Base-by-base conservation (phyloP, 345 rosid genomes). In the Geranium rotundifolium region DNA sequence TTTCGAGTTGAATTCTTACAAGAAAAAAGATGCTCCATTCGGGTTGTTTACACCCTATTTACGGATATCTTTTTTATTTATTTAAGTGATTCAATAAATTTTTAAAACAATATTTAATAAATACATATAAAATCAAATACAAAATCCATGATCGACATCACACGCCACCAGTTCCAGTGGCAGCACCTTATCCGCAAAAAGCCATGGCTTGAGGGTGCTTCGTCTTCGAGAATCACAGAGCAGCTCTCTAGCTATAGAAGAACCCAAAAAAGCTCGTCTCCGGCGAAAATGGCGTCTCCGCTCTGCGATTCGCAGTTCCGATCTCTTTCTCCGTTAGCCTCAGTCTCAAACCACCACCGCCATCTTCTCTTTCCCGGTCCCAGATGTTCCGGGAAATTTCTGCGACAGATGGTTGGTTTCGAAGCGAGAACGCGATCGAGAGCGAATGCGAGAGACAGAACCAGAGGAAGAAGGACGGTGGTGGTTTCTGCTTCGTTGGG, bases 401-500 rank as follows among this genome's bases (percentile, higher is more conserved):
- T 76, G 20, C 72, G 56, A 13, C 69, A 60, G 49, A 62, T 54
- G 29, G 34, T 66, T 19, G 49, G 46, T 19, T 19, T 57, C 17
- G 66, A 65, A 58, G 58, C 54, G 2, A 75, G 76, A 61, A 64
- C 65, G 17, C 54, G 75, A 39, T 46, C 12, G 52, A 46, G 12
- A 46, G 52, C 52, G 52, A 46, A 46, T 2, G 52, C 52, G 1
- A 75, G 64, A 18, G 29, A 68, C 60, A 58, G 56, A 17, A 60
- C 30, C 37, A 23, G 7, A 1, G 68, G 80, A n/a, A 62, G 69
- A 65, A 17, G 81, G 20, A 66, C 71, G 63, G 65, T 70, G 69
- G 59, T 67, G 31, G 81, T 75, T 54, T 63, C 61, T 70, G 95
- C 98, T 74, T 87, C 96, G 1, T 58, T 92, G 46, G 88, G 95